phyloP scores from a whole-genome alignment of 805 yeast species.

The Pichia ethanolica region DNA sequence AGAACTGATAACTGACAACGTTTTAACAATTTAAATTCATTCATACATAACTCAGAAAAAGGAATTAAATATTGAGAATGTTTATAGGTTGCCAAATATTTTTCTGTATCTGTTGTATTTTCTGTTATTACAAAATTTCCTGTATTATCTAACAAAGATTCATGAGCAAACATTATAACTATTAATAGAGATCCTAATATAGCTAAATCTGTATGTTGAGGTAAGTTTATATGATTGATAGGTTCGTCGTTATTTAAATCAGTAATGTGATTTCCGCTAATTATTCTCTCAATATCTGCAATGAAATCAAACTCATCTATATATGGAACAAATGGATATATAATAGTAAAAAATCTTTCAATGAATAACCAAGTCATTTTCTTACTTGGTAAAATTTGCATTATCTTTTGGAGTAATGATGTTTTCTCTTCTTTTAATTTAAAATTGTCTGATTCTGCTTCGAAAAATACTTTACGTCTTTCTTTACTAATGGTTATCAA shows the following conservation, averaged over 20 bases:
- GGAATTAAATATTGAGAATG: conserved; percentile 22
- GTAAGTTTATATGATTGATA: conserved; percentile 27
- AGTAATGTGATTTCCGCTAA: conserved; percentile 22
- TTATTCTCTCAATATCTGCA: conserved; percentile 27
- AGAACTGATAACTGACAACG: conserved; percentile 41
- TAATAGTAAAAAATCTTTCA: conserved; percentile 36
- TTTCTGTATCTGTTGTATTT: not conserved
- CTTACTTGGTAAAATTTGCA: conserved; percentile 33
- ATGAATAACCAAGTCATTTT: conserved; percentile 38
- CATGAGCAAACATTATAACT: conserved; percentile 36
- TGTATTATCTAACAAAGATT: not conserved
- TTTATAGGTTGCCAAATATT: conserved; percentile 30
- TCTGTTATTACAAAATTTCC: not conserved
- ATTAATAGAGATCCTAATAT: conserved; percentile 37
- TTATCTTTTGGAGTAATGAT: conserved; percentile 11
- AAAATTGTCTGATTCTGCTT: not conserved
- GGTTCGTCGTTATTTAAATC: conserved; percentile 21
- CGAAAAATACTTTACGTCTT: too few species aligned
- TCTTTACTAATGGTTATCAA: too few species aligned
- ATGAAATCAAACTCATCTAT: conserved; percentile 32
- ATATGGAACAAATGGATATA: conserved; percentile 43
- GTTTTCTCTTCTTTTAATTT: not conserved
- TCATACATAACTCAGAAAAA: conserved; percentile 46
- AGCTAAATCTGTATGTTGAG: conserved; percentile 41
- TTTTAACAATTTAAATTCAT: conserved; percentile 44